Evolutionary conservation across 2,329 filamentous ascomycete genomes (phyloP), one percentile per base, ranked within the genome.

Genomic region (Hortaea werneckii): DNA sequence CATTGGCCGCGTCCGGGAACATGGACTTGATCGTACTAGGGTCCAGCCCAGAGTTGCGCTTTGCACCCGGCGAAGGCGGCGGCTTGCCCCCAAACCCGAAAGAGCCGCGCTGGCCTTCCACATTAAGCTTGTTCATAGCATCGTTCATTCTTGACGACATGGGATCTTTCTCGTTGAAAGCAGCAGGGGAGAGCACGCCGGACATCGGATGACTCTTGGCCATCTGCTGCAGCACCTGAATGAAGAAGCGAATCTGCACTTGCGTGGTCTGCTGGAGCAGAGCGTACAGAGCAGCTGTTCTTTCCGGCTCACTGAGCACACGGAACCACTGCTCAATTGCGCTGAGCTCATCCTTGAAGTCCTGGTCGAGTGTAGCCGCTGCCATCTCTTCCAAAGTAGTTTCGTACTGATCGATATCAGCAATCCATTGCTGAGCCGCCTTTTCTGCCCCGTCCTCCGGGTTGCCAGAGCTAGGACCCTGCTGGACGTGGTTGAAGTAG

Each of bases 281-380:
- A 50, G 92, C 90, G 66, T 98, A 98, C 48, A 96, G 72, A 41
- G 92, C 92, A 51, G 92, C 92, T 13, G 92, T 98, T 52, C 92
- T 79, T 70, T 98, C 92, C 28, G 92, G 89, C 70, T 96, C 92
- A 62, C 90, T 96, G 54, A 98, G 74, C 44, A 98, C 92, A 51
- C 89, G 84, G 68, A 98, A 98, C 92, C 92, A 98, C 73, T 98
- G 92, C 71, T 98, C 92, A 62, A 98, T 98, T 56, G 92, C 92
- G 64, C 88, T 95, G 50, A 98, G 78, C 68, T 98, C 92, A 68
- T 96, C 92, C 72, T 98, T 98, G 75, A 98, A 98, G 64, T 98
- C 92, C 72, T 98, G 92, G 64, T 98, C 92, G 45, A 96, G 74
- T n/a, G 92, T 96, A 28, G 92, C 92, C 29, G 90, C 89, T 38